Evolutionary conservation across 345 rosid genomes (phyloP), one percentile per base, ranked within the genome.

Genomic region (Lepidium sativum): DNA sequence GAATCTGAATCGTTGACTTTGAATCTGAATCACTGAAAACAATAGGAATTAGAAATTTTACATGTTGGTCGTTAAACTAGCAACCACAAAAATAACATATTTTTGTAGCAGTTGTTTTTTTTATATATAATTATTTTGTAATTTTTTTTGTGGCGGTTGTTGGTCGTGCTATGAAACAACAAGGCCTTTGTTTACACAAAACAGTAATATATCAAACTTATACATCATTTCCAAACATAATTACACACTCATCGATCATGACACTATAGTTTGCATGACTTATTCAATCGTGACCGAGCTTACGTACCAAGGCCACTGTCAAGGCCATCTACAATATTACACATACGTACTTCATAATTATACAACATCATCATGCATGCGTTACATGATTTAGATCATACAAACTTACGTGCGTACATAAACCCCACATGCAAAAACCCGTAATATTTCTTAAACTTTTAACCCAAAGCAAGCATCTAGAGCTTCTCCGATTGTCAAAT

Each of bases 401-500:
- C 3, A 20, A 25, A 35, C 42, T 27, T 45, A 42, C 61, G 47
- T 32, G 29, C 61, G 47, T 32, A 37, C 61, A 63, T 32, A 29
- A 70, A 29, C 9, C n/a, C 8, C 40, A 55, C 65, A 71, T 55
- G 69, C 75, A 71, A 29, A 13, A 12, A 8, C 25, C 43, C 52
- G 29, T 38, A 17, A n/a, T 51, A 13, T 6, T 40, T 58, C 18
- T 72, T 39, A 72, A 32, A 66, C 77, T 59, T 66, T 72, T 60
- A 72, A 38, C 14, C 58, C 47, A 12, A 75, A 74, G 63, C 80
- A 80, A 62, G 84, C 83, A 64, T 82, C 91, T 37, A 83, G 44
- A 50, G 98, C 95, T 78, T 89, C 98, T 21, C 70, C 84, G 49
- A 89, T 74, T 6, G 86, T 85, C 54, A 89, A 56, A 73, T 73